Conservation (phyloP, 2,329 filamentous ascomycete genomes). For the Tricladium varicosporioides region DNA sequence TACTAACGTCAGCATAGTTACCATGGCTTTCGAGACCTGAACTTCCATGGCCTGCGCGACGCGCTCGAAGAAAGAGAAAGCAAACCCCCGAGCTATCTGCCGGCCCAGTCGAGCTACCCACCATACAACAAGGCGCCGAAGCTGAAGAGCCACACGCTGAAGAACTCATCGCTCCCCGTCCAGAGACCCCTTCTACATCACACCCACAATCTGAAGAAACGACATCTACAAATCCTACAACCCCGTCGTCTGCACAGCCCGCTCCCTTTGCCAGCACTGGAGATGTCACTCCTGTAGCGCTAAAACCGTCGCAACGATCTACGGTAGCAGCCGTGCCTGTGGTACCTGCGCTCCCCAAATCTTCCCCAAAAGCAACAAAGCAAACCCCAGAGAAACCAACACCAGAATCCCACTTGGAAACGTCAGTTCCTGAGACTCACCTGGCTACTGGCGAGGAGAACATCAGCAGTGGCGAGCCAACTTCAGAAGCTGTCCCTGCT, state of each 20-base stretch:
- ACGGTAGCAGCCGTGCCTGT: constrained; percentile 47
- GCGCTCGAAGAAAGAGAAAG: constrained; percentile 43
- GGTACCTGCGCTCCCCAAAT: constrained; percentile 41
- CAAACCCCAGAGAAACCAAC: constrained; percentile 15
- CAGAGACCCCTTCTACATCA: constrained; percentile 46
- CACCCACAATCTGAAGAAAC: constrained; percentile 37
- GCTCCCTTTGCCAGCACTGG: constrained; percentile 15
- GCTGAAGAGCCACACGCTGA: constrained; percentile 24
- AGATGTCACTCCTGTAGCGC: constrained; percentile 27
- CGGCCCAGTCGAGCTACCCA: constrained; percentile 27
- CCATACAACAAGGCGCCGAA: constrained; percentile 16
- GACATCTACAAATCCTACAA: constrained; percentile 49
- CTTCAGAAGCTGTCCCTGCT: constrained; percentile 20
- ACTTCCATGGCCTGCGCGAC: constrained; percentile 47
- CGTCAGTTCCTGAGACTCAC: constrained; percentile 2
- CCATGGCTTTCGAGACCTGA: constrained; percentile 57
- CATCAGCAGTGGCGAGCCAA: background rate
- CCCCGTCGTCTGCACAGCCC: constrained; percentile 48
- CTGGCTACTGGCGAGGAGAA: constrained; percentile 12
- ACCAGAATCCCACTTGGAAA: constrained; percentile 16
- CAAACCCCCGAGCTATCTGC: constrained; percentile 25
- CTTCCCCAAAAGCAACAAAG: constrained; percentile 37
- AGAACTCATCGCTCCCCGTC: constrained; percentile 41
- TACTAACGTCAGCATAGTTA: constrained; percentile 43
- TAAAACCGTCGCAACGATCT: constrained; percentile 34